Conservation (phyloP, 306 rosid species). For the Cercis canadensis region DNA sequence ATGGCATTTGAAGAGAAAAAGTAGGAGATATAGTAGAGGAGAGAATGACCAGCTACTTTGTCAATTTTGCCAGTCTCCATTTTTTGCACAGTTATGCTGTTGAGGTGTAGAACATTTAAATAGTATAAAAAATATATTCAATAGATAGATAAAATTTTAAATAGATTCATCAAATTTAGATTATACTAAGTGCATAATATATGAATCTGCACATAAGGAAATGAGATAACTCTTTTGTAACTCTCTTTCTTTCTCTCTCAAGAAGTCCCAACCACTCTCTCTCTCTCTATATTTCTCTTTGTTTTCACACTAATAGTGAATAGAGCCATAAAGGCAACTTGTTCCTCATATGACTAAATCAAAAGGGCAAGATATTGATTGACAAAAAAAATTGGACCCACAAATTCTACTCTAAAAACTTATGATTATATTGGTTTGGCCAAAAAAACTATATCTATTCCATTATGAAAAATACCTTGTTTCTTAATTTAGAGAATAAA, state of each 20-base stretch:
- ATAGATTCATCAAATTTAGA: no score
- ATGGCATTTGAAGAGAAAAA: slow-evolving; percentile 8
- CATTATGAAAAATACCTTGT: no score
- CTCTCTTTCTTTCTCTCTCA: not conserved
- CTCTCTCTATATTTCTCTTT: not conserved
- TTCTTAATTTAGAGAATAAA: no score
- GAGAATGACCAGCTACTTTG: not conserved
- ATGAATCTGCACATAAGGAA: no score
- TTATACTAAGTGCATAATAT: no score
- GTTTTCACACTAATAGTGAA: no score
- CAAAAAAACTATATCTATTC: not conserved
- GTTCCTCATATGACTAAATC: slow-evolving; percentile 17
- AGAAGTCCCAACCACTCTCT: not conserved
- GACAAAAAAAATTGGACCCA: slow-evolving; percentile 1
- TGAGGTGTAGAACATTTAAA: no score
- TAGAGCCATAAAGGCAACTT: not conserved
- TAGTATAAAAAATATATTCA: no score
- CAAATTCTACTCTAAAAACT: not conserved
- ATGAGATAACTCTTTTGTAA: no score
- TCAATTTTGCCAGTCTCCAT: not conserved
- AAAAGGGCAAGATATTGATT: not conserved
- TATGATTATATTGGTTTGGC: not conserved
- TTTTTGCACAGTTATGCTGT: no score
- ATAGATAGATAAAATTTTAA: no score
- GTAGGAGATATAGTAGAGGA: slow-evolving; percentile 4